Base-by-base conservation (phyloP, 164 flowering plant species). In the Aristolochia californica region DNA sequence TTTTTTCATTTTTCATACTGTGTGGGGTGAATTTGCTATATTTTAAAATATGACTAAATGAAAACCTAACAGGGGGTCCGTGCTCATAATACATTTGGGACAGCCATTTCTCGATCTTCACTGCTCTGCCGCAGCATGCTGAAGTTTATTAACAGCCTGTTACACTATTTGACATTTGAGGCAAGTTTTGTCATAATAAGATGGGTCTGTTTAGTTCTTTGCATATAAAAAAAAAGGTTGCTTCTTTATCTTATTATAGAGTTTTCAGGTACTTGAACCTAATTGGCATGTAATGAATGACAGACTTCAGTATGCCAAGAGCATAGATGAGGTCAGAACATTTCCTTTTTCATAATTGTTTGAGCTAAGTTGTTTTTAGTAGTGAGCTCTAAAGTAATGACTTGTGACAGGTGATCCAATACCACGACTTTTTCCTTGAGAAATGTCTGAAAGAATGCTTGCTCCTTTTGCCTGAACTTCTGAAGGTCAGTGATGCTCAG, bases 151-250 rank as follows among this genome's bases (percentile, higher is more conserved):
- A 83, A 81, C 61, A 88, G 95, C 77, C 89, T 91, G 72, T 74
- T 91, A 28, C 98, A 91, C 69, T 91, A 91, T 71, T 65, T 91
- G 55, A 91, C 98, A 57, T 88, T 88, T 75, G 98, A 91, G 95
- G 98, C 64, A 72, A 48, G 78, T 56, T 62, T 65, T 52, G n/a
- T 12, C 22, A 52, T 25, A 34, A 34, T 34, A 5, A 34, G 10
- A 34, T 34, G 40, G 40, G 10, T 38, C 21, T 30, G 23, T 45
- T 9, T 23, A 1, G 14, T 34, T 22, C 27, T 23, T 49, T 49
- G 9, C 20, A 1, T 50, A 8, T 50, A 8, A 20, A 50, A 8
- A 22, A 23, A 9, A 22, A 22, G 11, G 38, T 48, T 48, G 22
- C 25, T 30, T 56, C 25, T 40, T n/a, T 8, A 56, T 13, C 40